phyloP scores from a whole-genome alignment of 768 basidiomycete genomes.

The Mycena chlorophos region DNA sequence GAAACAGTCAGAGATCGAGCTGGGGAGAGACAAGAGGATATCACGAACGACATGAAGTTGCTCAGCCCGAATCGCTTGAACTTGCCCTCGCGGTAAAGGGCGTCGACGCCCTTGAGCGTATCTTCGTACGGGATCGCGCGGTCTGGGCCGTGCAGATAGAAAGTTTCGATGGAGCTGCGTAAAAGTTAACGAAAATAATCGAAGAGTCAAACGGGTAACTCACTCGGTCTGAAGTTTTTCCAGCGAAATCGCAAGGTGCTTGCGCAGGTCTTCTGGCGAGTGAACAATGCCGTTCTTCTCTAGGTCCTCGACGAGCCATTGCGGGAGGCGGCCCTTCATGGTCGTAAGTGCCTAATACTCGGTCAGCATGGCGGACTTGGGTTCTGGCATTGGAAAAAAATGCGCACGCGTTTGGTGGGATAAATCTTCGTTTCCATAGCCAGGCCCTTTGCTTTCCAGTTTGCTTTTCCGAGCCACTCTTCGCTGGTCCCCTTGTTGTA shows the following conservation, averaged over 20 bases:
- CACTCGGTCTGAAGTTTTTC: slow-evolving; percentile 44
- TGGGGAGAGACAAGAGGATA: slow-evolving; percentile 1
- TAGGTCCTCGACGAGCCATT: too few relatives aligned
- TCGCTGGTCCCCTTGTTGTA: slow-evolving; percentile 17
- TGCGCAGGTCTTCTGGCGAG: slow-evolving; percentile 15
- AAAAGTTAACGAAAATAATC: background rate
- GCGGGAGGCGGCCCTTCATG: too few relatives aligned
- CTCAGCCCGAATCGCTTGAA: slow-evolving; percentile 64
- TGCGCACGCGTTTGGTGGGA: slow-evolving; percentile 28
- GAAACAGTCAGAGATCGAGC: background rate
- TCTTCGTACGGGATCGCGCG: slow-evolving; percentile 56
- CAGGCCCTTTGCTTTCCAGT: slow-evolving; percentile 43
- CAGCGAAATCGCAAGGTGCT: slow-evolving; percentile 37
- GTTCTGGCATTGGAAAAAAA: too few relatives aligned
- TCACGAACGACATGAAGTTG: slow-evolving; percentile 52
- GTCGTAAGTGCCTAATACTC: background rate
- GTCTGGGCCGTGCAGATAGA: slow-evolving; percentile 65
- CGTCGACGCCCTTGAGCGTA: slow-evolving; percentile 53
- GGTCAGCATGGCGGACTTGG: background rate
- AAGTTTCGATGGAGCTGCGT: slow-evolving; percentile 45
- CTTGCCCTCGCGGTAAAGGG: slow-evolving; percentile 55
- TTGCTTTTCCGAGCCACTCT: slow-evolving; percentile 41
- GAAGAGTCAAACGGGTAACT: background rate
- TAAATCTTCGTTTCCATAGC: slow-evolving; percentile 51
- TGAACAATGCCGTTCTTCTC: slow-evolving; percentile 4